Evolutionary conservation across 2,329 filamentous ascomycete species (phyloP), one percentile per base, ranked within the genome.

Genomic region (Fusarium compactum): DNA sequence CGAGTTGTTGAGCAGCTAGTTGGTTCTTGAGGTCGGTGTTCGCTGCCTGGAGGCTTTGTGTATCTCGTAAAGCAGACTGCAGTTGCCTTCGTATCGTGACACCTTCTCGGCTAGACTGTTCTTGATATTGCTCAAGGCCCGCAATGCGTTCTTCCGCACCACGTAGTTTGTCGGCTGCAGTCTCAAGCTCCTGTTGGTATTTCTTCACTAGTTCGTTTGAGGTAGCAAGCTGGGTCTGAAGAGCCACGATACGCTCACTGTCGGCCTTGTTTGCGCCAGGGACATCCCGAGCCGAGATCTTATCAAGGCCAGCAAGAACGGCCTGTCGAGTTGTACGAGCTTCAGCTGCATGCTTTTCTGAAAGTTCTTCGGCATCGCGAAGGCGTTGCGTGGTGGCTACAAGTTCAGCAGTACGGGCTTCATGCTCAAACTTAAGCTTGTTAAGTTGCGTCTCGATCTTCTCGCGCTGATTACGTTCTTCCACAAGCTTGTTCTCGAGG

Each of bases 121-220:
- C 96, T 81, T 99, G 96, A 79, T 98, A 98, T 29, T 94, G 93
- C 80, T 99, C 96, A 6, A 99, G 87, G 9, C 96, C 96, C 8
- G 96, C 97, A 78, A 99, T 98, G 44, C 96, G 91, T 82, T 98
- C 97, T 81, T 99, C 97, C 6, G 96, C 96, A 62, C 92, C 92
- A 56, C 96, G 92, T 56, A 99, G 85, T 78, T 95, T 97, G 77
- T 98, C 94, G 0, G 94, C 92, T 5, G 95, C 94, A 27, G 86
- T 83, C 78, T 99, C 94, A 2, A 95, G 95, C 63, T 97, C 95
- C 65, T 91, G 87, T 79, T 98, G 94, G 74, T 97, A 97, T 76
- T 94, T 94, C 79, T 92, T 92, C 29, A 95, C 94, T 78, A 98
- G 83, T 3, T 85, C 86, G 74, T 93, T 97, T 18, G 95, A 92